Evolutionary conservation across 2,329 filamentous ascomycete genomes (phyloP).

Genomic region (Trematosphaeria pertusa): DNA sequence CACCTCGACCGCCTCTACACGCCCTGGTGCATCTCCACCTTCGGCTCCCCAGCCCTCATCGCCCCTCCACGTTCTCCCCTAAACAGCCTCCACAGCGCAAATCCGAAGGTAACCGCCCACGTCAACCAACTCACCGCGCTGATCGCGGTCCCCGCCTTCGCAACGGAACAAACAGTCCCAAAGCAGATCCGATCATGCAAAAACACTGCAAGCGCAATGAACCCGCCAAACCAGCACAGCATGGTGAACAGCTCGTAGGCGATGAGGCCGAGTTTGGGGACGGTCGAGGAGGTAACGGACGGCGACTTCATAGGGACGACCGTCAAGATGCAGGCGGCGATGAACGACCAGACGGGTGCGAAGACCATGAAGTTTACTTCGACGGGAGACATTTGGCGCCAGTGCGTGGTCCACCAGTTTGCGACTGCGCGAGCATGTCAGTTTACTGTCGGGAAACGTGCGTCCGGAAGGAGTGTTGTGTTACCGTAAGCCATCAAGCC

Average conservation of each 20-base stretch:
- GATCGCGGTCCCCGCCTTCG: conserved; percentile 71
- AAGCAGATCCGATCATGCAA: conserved; percentile 65
- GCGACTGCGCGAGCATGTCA: conserved; percentile 60
- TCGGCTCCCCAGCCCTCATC: conserved; percentile 20
- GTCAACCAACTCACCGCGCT: conserved; percentile 68
- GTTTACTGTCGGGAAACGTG: too few species aligned
- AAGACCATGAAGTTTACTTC: conserved; percentile 82
- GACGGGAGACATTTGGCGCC: conserved; percentile 60
- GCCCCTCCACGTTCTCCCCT: conserved; percentile 14
- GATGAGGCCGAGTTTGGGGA: conserved; percentile 66
- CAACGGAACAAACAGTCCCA: conserved; percentile 63
- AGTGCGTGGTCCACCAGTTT: conserved; percentile 60
- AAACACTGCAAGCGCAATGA: conserved; percentile 75
- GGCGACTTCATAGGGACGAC: conserved; percentile 68
- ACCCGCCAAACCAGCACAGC: conserved; percentile 90
- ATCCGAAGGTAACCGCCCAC: conserved; percentile 51
- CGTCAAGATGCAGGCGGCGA: conserved; percentile 73
- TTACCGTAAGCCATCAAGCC: conserved; percentile 77
- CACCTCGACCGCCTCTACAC: conserved; percentile 32
- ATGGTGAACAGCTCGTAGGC: conserved; percentile 74
- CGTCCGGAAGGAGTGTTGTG: too few species aligned
- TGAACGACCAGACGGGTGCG: conserved; percentile 73
- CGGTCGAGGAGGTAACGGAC: conserved; percentile 49
- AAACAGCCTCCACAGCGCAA: conserved; percentile 40
- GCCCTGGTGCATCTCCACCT: conserved; percentile 51